phyloP scores from a whole-genome alignment of 2,329 filamentous ascomycete genomes.

The Trichoderma gracile region DNA sequence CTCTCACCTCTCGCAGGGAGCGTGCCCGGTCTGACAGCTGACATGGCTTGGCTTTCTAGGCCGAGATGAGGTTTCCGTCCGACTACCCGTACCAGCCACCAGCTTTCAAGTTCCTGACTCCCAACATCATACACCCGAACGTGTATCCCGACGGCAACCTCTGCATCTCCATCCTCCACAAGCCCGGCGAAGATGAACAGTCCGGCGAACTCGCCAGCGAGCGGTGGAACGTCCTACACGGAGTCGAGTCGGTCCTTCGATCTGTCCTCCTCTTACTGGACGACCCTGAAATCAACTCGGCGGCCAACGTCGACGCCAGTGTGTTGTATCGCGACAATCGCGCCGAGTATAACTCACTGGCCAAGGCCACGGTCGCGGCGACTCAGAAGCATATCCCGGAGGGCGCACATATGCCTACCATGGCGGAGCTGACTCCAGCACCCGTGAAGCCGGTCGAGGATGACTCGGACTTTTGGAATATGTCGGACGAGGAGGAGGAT shows the following conservation, averaged over 20 bases:
- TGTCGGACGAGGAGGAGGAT: constrained; percentile 73
- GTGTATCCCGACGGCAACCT: constrained; percentile 87
- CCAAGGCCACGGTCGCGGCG: constrained; percentile 67
- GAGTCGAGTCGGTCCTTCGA: constrained; percentile 91
- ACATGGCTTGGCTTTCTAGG: constrained; percentile 46
- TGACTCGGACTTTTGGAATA: constrained; percentile 81
- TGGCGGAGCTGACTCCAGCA: constrained; percentile 60
- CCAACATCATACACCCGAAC: constrained; percentile 86
- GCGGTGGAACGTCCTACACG: constrained; percentile 91
- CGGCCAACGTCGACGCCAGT: constrained; percentile 91
- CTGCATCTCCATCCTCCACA: constrained; percentile 95
- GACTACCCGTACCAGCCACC: constrained; percentile 92
- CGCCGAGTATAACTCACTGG: constrained; percentile 67
- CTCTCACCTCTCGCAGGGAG: neutral
- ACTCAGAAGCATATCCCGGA: constrained; percentile 79
- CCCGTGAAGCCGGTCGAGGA: constrained; percentile 63
- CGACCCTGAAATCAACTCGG: constrained; percentile 88
- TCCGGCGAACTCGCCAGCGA: constrained; percentile 88
- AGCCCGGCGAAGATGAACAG: constrained; percentile 87
- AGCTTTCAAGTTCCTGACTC: constrained; percentile 76
- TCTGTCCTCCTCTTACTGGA: constrained; percentile 90
- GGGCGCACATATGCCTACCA: constrained; percentile 80
- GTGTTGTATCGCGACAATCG: constrained; percentile 79
- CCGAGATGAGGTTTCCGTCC: constrained; percentile 80
- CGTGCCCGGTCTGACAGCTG: neutral